Evolutionary conservation across 2,329 filamentous ascomycete species (phyloP), one percentile per base, ranked within the genome.

Genomic region (Cercospora citrullina): DNA sequence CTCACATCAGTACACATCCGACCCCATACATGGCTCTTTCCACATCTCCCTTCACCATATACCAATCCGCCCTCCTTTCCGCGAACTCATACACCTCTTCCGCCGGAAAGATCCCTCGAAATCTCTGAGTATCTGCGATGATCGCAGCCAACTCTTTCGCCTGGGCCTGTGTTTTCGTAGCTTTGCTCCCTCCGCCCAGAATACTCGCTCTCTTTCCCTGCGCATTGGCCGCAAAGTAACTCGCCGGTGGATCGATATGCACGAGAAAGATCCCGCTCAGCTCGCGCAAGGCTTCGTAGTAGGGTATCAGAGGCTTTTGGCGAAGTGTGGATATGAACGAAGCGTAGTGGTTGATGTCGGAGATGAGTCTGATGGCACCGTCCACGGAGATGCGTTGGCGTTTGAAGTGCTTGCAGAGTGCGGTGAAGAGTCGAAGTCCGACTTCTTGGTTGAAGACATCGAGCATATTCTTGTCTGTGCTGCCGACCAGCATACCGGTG

Each of bases 401-500:
- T 83, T 99, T 99, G 72, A 99, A 87, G 81, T 99, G 95, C 81
- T 99, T 99, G 85, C 94, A 97, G 61, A 99, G 85, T 18, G 92
- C 91, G 21, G 91, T 89, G 81, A 98, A 99, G 63, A 99, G 86
- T 28, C 95, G 91, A 71, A 97, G 87, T 0, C 95, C 95, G 28
- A 99, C 94, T 82, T 99, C 95, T 80, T 95, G 93, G 79, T 97
- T 97, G 85, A 99, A 99, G 14, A 99, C 95, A 77, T 99, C 95
- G 28, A 99, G 89, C 86, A 97, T 96, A 70, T 92, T 94, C 84
- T 99, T 99, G 78, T 99, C 95, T 1, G 94, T 98, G 77, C 92
- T 96, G 69, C 95, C 95, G 4, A 92, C 88, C 12, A 99, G 86
- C 93, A 99, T 97, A 77, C 87, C 89, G 1, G 94, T 98, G 79